Percentiles rank a stretch among this genome's conserved stretches.
Conservation (phyloP, 805 yeast genomes). For the Candida fluviatilis region DNA sequence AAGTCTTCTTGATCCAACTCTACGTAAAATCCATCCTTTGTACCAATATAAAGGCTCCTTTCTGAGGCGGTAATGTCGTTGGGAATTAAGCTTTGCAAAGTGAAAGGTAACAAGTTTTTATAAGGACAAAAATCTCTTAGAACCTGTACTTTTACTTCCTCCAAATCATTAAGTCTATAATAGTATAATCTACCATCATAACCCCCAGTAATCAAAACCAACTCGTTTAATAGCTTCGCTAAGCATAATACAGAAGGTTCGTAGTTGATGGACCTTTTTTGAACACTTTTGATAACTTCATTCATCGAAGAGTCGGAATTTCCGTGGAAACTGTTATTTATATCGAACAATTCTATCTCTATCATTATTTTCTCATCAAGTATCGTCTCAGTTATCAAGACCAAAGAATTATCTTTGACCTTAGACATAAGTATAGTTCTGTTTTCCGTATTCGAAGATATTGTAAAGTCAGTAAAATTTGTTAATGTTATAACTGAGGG, state of each 20-base stretch:
- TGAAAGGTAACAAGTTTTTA: background rate
- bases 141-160: background rate
- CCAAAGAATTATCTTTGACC: conserved; percentile 8
- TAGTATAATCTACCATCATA: conserved; percentile 15
- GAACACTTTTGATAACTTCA: background rate
- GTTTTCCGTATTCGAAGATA: conserved; percentile 5
- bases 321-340: background rate
- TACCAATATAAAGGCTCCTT: conserved; percentile 21
- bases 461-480: conserved; percentile 13
- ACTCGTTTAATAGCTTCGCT: background rate
- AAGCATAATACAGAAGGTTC: conserved; percentile 14
- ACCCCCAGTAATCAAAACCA: conserved; percentile 12
- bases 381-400: conserved; percentile 11
- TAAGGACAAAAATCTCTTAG: conserved; percentile 3
- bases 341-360: background rate
- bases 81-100: conserved; percentile 14
- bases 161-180: conserved; percentile 1
- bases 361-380: conserved; percentile 1
- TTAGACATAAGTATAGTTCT: conserved; percentile 12
- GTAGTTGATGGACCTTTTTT: conserved; percentile 2
- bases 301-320: background rate
- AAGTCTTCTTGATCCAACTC: conserved; percentile 11
- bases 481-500: conserved; percentile 16
- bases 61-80: conserved; percentile 11
- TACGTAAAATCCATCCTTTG: conserved; percentile 28